phyloP scores from a whole-genome alignment of 2,329 filamentous ascomycete genomes.

The Scytalidium lignicola region DNA sequence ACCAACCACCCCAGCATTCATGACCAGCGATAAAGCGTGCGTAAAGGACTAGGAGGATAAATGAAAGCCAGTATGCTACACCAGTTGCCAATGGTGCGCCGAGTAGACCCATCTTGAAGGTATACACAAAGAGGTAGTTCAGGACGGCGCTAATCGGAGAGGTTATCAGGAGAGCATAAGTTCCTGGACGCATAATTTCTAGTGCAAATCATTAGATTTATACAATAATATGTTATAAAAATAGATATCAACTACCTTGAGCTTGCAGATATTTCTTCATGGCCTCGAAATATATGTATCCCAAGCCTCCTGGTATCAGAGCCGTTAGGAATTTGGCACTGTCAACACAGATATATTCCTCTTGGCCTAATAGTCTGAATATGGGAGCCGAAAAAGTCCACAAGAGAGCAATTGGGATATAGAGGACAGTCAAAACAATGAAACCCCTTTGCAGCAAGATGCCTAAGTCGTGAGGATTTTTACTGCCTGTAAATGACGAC shows the following conservation, averaged over 20 bases:
- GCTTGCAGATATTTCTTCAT: slow-evolving; percentile 87
- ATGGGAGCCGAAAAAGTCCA: slow-evolving; percentile 73
- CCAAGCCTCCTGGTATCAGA: slow-evolving; percentile 74
- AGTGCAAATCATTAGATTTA: not conserved
- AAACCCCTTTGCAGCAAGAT: slow-evolving; percentile 73
- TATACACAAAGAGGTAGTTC: slow-evolving; percentile 77
- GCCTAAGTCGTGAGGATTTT: slow-evolving; percentile 73
- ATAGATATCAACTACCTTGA: slow-evolving; percentile 64
- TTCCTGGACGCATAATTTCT: slow-evolving; percentile 71
- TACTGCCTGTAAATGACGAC: slow-evolving; percentile 74
- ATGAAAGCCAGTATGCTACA: slow-evolving; percentile 81
- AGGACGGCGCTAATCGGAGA: slow-evolving; percentile 76
- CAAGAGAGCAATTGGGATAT: slow-evolving; percentile 64
- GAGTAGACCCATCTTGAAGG: slow-evolving; percentile 63
- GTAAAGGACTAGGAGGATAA: slow-evolving; percentile 70
- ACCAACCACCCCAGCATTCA: slow-evolving; percentile 76
- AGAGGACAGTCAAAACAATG: slow-evolving; percentile 66
- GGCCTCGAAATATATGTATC: slow-evolving; percentile 82
- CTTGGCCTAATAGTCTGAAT: slow-evolving; percentile 71
- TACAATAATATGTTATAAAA: slow-evolving; percentile 30
- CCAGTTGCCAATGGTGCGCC: slow-evolving; percentile 79
- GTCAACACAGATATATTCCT: slow-evolving; percentile 69
- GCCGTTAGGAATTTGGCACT: slow-evolving; percentile 68
- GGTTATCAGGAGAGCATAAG: slow-evolving; percentile 77
- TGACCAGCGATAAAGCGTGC: slow-evolving; percentile 64